A percentile compares a stretch with the other conserved stretches of the same genome.
Evolutionary conservation across 176 grass and related monocot genomes (phyloP).

Genomic region (Aegilops bicornis): DNA sequence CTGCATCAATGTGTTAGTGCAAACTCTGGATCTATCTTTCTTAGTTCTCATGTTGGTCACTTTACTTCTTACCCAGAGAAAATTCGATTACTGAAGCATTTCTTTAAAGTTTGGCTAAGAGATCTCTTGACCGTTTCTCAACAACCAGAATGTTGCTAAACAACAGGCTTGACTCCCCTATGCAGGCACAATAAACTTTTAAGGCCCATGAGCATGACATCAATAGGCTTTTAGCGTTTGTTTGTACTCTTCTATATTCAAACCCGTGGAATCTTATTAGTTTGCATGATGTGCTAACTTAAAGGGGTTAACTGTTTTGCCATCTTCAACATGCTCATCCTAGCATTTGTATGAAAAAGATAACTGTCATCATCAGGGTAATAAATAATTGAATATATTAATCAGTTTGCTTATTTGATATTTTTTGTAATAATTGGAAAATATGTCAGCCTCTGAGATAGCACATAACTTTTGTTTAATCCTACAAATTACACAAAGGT

Average conservation of each 20-base stretch:
- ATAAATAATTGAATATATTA: background rate
- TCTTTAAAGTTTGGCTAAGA: background rate
- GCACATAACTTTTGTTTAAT: too few relatives aligned
- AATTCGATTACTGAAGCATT: background rate
- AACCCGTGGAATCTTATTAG: background rate
- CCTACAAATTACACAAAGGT: background rate
- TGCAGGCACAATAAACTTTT: background rate
- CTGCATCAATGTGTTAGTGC: slow-evolving; percentile 1
- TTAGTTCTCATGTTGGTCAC: slow-evolving; percentile 3
- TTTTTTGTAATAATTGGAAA: background rate
- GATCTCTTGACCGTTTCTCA: background rate
- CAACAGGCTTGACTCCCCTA: background rate
- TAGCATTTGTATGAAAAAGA: background rate
- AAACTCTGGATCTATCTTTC: background rate
- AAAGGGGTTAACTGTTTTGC: background rate
- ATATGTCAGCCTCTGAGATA: background rate
- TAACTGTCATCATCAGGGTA: background rate
- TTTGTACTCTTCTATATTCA: background rate
- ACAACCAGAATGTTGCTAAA: background rate
- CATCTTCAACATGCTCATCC: background rate
- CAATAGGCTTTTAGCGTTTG: background rate
- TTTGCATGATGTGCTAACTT: background rate
- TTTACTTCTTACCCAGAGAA: background rate
- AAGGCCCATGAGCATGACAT: background rate
- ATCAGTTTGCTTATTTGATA: background rate